phyloP scores from a whole-genome alignment of 345 rosid genomes.

The Heritiera fomes region DNA sequence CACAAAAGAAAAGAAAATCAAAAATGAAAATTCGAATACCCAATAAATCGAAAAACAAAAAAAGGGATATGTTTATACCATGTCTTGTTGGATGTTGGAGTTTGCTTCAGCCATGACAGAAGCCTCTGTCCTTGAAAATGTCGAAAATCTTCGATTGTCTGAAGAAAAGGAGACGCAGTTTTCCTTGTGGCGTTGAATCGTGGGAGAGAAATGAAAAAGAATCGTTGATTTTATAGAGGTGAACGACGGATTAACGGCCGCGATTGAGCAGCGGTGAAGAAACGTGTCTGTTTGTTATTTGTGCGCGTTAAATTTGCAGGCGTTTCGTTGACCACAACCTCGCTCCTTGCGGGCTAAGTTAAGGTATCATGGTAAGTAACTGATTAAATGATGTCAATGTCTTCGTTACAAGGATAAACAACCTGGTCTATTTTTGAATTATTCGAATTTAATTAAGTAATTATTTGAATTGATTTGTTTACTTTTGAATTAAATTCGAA shows the following conservation, averaged over 20 bases:
- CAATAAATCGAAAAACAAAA: not conserved
- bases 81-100: not conserved
- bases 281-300: not conserved
- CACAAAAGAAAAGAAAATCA: not conserved
- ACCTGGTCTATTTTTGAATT: too few relatives aligned
- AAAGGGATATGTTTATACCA: not conserved
- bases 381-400: too few relatives aligned
- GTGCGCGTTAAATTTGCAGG: not conserved
- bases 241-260: not conserved
- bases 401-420: too few relatives aligned
- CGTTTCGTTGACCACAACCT: not conserved
- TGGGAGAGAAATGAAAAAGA: not conserved
- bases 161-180: not conserved
- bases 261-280: not conserved
- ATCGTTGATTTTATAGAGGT: not conserved
- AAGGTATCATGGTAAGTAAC: not conserved
- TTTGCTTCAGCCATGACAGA: not conserved
- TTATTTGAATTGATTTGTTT: too few relatives aligned
- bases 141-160: not conserved
- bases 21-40: not conserved
- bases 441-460: too few relatives aligned
- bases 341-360: not conserved
- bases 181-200: not conserved
- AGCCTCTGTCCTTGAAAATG: not conserved
- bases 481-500: too few relatives aligned